phyloP scores from a whole-genome alignment of 31 red algal species.

The Endocladia muricata region DNA sequence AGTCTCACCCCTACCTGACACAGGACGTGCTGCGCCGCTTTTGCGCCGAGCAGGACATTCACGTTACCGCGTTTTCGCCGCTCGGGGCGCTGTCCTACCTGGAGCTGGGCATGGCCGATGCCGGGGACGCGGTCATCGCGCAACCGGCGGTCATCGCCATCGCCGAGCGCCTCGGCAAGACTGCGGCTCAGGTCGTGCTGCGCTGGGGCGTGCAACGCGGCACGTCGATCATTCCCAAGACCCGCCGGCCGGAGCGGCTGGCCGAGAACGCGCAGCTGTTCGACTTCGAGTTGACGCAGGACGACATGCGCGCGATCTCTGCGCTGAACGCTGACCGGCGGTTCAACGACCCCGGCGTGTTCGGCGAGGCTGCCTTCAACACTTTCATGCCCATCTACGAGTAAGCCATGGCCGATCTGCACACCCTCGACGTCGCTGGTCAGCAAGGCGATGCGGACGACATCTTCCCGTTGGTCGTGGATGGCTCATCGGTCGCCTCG shows the following conservation, averaged over 20 bases:
- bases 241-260: constrained; percentile 22
- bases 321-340: constrained; percentile 24
- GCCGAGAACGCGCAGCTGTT: constrained; percentile 57
- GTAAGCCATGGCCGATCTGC: constrained; percentile 13
- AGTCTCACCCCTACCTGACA: constrained; percentile 71
- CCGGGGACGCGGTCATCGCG: constrained; percentile 27
- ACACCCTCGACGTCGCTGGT: too few species aligned
- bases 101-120: constrained; percentile 47
- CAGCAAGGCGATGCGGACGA: too few species aligned
- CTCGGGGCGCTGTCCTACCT: constrained; percentile 44
- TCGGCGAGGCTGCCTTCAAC: constrained; percentile 21
- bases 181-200: constrained; percentile 51
- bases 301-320: constrained; percentile 52
- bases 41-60: constrained; percentile 23
- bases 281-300: constrained; percentile 39
- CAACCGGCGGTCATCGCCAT: constrained; percentile 27
- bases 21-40: constrained; percentile 41
- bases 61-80: constrained; percentile 52
- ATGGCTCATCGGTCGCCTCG: too few species aligned
- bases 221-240: constrained; percentile 58
- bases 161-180: constrained; percentile 27
- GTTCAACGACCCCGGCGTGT: constrained; percentile 68
- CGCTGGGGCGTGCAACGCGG: constrained; percentile 67
- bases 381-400: constrained; percentile 50
- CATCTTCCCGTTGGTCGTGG: too few species aligned